Evolutionary conservation across 1,284 basidiomycete genomes (phyloP).

Genomic region (Porodaedalea pini): DNA sequence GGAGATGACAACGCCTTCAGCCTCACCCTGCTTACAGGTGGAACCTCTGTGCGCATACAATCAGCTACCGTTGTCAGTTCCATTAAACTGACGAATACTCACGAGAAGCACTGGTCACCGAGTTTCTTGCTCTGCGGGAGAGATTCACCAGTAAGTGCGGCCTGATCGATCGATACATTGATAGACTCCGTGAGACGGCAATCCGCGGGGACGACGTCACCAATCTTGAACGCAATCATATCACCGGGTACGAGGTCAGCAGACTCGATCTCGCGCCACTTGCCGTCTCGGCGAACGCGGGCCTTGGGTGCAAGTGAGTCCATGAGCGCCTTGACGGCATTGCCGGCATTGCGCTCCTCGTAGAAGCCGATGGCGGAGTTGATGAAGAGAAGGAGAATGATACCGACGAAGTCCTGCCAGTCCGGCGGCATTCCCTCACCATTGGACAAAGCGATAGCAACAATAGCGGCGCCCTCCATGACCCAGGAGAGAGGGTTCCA

Average conservation of each 20-base stretch:
- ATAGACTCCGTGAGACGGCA: conserved; percentile 93
- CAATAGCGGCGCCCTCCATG: conserved; percentile 97
- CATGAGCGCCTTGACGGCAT: conserved; percentile 99
- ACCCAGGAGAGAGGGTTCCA: conserved; percentile 99
- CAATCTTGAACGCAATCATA: conserved; percentile 95
- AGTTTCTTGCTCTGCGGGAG: conserved; percentile 88
- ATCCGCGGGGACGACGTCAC: conserved; percentile 94
- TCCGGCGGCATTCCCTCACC: conserved; percentile 85
- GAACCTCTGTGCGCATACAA: conserved; percentile 60
- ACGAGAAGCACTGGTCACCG: conserved; percentile 96
- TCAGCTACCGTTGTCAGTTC: conserved; percentile 17
- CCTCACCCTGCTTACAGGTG: conserved; percentile 96
- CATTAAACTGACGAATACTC: conserved; percentile 33
- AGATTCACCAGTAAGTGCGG: conserved; percentile 94
- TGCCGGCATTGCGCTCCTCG: conserved; percentile 95
- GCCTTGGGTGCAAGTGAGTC: conserved; percentile 98
- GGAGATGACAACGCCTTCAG: conserved; percentile 94
- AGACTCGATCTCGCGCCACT: conserved; percentile 88
- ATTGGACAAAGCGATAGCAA: conserved; percentile 95
- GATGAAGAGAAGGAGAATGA: conserved; percentile 86
- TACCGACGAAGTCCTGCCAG: conserved; percentile 98
- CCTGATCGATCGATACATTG: conserved; percentile 96
- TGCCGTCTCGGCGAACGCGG: conserved; percentile 80
- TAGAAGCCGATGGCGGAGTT: conserved; percentile 98
- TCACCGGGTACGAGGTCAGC: conserved; percentile 89